Evolutionary conservation across 148 eudicot species (phyloP).

Genomic region (Heliosperma pusillum): DNA sequence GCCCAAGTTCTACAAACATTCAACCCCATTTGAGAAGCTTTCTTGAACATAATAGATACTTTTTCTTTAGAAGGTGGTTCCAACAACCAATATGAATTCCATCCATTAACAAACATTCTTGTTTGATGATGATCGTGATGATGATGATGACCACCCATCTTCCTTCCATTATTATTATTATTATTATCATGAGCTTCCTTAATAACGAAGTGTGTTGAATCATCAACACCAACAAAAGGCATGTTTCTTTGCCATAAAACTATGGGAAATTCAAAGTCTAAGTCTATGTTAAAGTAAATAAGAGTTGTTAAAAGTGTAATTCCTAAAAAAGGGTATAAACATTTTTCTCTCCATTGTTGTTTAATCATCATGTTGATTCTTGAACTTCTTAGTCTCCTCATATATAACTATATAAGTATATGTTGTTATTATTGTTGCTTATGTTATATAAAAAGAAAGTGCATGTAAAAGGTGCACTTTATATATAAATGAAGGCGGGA

Average conservation of each 20-base stretch:
- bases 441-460: neutral
- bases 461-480: neutral
- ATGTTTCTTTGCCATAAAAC: constrained; percentile 31
- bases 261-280: constrained; percentile 26
- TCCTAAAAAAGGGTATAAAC: constrained; percentile 30
- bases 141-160: neutral
- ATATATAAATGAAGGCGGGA: neutral
- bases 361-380: constrained; percentile 7
- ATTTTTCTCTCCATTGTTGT: constrained; percentile 24
- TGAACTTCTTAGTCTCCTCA: neutral
- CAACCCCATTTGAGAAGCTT: constrained; percentile 49
- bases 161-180: constrained; percentile 39
- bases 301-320: constrained; percentile 19
- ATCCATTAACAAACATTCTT: constrained; percentile 45
- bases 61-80: constrained; percentile 28
- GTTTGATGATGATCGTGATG: constrained; percentile 11
- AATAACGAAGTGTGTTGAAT: constrained; percentile 29
- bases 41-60: constrained; percentile 42
- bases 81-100: constrained; percentile 62
- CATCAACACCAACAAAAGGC: constrained; percentile 32
- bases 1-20: constrained; percentile 61
- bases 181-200: constrained; percentile 9
- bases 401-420: too few species aligned
- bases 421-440: neutral
- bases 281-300: constrained; percentile 27